Conservation (phyloP, 192 early-diverging fungal species). For the Thamnidium elegans region DNA sequence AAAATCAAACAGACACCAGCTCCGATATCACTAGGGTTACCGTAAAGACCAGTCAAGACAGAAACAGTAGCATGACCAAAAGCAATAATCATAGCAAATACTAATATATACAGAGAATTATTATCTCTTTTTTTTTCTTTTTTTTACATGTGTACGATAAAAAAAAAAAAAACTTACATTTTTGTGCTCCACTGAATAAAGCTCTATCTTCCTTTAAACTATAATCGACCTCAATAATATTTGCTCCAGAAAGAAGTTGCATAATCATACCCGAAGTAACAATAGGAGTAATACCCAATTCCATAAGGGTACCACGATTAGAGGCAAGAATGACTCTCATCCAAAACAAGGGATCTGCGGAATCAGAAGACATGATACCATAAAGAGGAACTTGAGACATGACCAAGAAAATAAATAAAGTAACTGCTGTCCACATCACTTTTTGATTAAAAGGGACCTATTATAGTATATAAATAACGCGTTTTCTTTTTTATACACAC, state of each 20-base stretch:
- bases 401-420: conserved; percentile 98
- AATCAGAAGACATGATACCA: conserved; percentile 99
- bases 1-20: conserved; percentile 95
- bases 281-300: conserved; percentile 99
- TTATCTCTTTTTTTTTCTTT: not conserved
- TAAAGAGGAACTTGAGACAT: conserved; percentile 99
- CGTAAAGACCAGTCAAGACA: conserved; percentile 98
- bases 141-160: not conserved
- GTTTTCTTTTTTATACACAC: not conserved
- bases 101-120: conserved; percentile 32
- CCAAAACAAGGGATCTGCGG: conserved; percentile 99
- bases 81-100: conserved; percentile 98
- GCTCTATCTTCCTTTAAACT: conserved; percentile 97
- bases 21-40: conserved; percentile 93
- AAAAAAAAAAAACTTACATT: conserved; percentile 52
- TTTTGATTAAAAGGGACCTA: conserved; percentile 97
- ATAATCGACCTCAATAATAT: conserved; percentile 99
- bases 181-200: conserved; percentile 98
- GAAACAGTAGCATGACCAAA: conserved; percentile 98
- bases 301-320: conserved; percentile 99
- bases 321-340: conserved; percentile 99
- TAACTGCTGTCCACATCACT: conserved; percentile 99
- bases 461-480: not conserved
- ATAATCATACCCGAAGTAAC: conserved; percentile 99
- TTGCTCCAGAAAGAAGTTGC: conserved; percentile 98